Percentiles rank a stretch among this genome's conserved stretches.
These are phyloP conservation scores for Nasturtium officinale DNA, from an alignment of 345 rosid genomes.

Conservation along the genomic window DNA sequence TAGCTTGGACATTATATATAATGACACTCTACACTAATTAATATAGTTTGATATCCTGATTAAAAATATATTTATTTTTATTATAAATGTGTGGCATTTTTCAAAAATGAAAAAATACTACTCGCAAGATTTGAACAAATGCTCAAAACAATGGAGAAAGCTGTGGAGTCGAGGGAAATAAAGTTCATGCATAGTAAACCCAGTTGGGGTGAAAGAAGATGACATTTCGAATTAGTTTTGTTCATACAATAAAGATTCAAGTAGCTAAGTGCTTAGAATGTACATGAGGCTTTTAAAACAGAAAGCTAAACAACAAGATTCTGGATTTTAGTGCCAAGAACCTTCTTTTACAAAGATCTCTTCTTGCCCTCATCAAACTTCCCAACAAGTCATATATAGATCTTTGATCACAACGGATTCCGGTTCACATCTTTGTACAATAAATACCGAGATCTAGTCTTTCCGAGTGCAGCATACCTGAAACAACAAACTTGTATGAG, in stretches of 20 bases:
- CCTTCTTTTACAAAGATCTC: conserved; percentile 2
- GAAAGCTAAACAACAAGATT: conserved; percentile 6
- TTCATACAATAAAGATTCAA: conserved; percentile 10
- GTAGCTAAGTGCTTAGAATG: conserved; percentile 18
- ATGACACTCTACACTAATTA: neutral
- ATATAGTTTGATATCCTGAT: neutral
- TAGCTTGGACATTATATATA: neutral
- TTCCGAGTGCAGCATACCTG: conserved; percentile 92
- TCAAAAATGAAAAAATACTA: neutral
- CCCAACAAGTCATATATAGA: conserved; percentile 20
- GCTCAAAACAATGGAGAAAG: neutral
- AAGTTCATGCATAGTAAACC: neutral
- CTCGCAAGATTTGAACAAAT: too few species aligned
- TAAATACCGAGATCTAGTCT: conserved; percentile 62
- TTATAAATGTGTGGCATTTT: too few species aligned
- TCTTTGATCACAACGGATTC: conserved; percentile 50
- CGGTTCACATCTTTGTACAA: conserved; percentile 89
- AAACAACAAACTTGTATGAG: conserved; percentile 26
- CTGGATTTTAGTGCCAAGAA: conserved; percentile 1
- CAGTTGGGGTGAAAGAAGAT: neutral
- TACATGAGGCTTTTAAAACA: conserved; percentile 4
- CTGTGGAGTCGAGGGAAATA: neutral
- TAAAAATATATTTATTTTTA: too few species aligned
- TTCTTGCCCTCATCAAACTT: conserved; percentile 19
- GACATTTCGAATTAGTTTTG: conserved; percentile 6